Evolutionary conservation across 768 basidiomycete genomes (phyloP), one percentile per base, ranked within the genome.

Genomic region (Suillus subluteus): DNA sequence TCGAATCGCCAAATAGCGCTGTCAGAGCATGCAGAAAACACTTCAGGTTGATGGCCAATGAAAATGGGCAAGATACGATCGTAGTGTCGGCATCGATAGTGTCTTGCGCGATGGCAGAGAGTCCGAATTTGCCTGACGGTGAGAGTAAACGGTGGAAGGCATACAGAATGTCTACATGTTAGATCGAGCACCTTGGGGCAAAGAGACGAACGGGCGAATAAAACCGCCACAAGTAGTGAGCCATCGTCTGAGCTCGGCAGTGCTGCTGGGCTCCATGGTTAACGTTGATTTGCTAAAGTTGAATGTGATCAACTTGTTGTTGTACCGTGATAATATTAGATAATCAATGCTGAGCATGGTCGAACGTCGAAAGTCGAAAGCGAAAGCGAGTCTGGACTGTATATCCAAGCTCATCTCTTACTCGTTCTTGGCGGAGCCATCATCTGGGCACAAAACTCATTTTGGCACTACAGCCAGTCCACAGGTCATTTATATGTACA

Each of bases 51-150:
- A 94, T 83, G 40, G 85, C 83, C 30, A 94, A 80, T 3, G 80
- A 76, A 70, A 92, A 87, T 0, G 92, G 92, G 68, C 89, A 91
- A 0, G 87, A 84, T n/a, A 90, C 88, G 62, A 92, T 81, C 15
- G 79, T 81, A 12, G 82, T 77, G 69, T 92, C 87, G 7, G 76
- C 71, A 30, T 81, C 78, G 50, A 91, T 70, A n/a, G 78, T 75
- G 41, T 81, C 74, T 3, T 71, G 75, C 6, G 92, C 87, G 63
- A 87, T 70, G 48, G 90, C 78, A 23, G 63, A 80, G 64, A 80
- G 79, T 35, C 90, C 91, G 65, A 76, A 80, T 13, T 76, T 73
- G 46, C 75, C 82, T 83, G 76, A 70, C 71, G 62, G 32, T 3
- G 35, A 61, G 21, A 58, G 26, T 35, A 62, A 69, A 73, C 74